Conservation (phyloP, 2,329 filamentous ascomycete genomes). For the Calonectria multiphialidica region DNA sequence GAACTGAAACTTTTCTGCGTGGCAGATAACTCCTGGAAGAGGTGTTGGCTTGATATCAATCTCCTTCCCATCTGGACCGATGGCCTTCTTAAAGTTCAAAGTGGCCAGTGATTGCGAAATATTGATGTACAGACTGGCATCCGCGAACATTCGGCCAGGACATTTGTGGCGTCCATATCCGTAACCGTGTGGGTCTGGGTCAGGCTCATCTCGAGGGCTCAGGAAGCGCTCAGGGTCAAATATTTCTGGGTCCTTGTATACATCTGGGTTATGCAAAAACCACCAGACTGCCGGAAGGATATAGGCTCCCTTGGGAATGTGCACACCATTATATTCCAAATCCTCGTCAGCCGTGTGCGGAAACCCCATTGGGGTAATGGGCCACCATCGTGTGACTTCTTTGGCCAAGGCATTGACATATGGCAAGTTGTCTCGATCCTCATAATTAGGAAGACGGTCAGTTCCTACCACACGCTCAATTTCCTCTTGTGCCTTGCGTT, state of each 20-base stretch:
- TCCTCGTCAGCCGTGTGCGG: slow-evolving; percentile 19
- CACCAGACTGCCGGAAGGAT: slow-evolving; percentile 36
- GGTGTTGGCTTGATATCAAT: slow-evolving; percentile 36
- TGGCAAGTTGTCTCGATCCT: slow-evolving; percentile 41
- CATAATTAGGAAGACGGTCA: slow-evolving; percentile 36
- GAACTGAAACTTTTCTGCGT: not conserved
- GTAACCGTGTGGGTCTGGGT: slow-evolving; percentile 44
- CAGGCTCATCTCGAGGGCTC: slow-evolving; percentile 39
- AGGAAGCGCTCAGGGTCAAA: slow-evolving; percentile 44
- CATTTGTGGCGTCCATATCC: slow-evolving; percentile 53
- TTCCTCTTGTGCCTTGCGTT: slow-evolving; percentile 38
- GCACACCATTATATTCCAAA: slow-evolving; percentile 24
- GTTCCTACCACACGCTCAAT: slow-evolving; percentile 39
- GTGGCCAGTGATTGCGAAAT: slow-evolving; percentile 58
- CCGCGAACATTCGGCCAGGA: slow-evolving; percentile 48
- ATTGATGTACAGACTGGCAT: slow-evolving; percentile 46
- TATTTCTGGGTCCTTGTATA: slow-evolving; percentile 60
- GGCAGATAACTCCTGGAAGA: not conserved
- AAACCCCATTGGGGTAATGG: slow-evolving; percentile 10
- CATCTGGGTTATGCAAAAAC: slow-evolving; percentile 71
- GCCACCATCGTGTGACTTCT: slow-evolving; percentile 55
- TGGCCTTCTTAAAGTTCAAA: slow-evolving; percentile 52
- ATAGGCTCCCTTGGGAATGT: slow-evolving; percentile 37
- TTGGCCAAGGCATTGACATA: slow-evolving; percentile 45
- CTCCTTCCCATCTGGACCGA: slow-evolving; percentile 49